Evolutionary conservation across 1,139 yeast species (phyloP), one percentile per base, ranked within the genome.

Genomic region (Debaryomycetaceae sp.): DNA sequence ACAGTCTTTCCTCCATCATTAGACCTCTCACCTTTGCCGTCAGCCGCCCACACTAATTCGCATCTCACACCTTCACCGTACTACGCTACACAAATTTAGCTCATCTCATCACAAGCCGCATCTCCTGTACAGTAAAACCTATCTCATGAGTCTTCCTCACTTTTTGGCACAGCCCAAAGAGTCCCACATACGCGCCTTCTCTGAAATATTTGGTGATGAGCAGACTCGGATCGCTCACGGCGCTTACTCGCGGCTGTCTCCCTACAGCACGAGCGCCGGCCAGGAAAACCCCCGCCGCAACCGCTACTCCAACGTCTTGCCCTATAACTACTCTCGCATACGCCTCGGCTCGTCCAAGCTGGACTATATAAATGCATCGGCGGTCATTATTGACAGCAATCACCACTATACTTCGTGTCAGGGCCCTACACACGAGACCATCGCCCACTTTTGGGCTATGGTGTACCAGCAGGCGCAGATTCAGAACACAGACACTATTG

Each of bases 401-500:
- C 37, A 37, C 22, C 24, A 22, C 24, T 65, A 60, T 36, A 63
- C 64, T 25, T 69, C 68, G 1, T 43, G 59, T 19, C 72, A 65
- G 37, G 72, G 96, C 0, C 97, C 98, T 0, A 59, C 76, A 4
- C 46, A 48, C 3, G 32, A 45, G 10, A 86, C 96, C 0, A 57
- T 62, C 31, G 64, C 57, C 23, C 87, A 81, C 44, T 85, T 83
- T 47, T 87, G 95, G 98, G 76, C 77, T 32, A 85, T 85, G 95
- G 73, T 81, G 23, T 70, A 63, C 38, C 58, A 65, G 28, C 64
- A 69, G 37, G 51, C 67, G 12, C 53, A 47, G 26, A 51, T 43
- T 14, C 52, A 55, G 43, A 37, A 49, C 16, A 56, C 58, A 3
- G 56, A 58, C 23, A 45, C 55, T 2, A 65, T 81, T 2, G 71